Percentiles rank a stretch among this genome's conserved stretches.
Evolutionary conservation across 148 eudicot species (phyloP).

Genomic region (Diospyros kaki): DNA sequence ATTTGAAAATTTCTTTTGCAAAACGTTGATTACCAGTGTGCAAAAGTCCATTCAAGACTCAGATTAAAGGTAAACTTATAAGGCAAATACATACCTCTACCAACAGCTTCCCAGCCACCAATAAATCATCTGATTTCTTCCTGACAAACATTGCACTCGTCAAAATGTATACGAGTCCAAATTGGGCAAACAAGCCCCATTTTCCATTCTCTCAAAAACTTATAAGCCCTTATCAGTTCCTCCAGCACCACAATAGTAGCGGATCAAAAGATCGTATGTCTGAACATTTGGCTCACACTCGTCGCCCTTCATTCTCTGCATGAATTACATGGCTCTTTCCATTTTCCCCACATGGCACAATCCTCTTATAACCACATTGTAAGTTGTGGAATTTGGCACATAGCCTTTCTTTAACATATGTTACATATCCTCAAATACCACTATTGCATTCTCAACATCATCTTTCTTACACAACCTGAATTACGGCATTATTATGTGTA

Average conservation of each 20-base stretch:
- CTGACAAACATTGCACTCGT: slow-evolving; percentile 74
- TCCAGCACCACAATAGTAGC: slow-evolving; percentile 75
- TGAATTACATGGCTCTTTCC: slow-evolving; percentile 59
- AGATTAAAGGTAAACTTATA: slow-evolving; percentile 61
- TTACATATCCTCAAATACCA: slow-evolving; percentile 64
- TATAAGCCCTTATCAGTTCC: slow-evolving; percentile 78
- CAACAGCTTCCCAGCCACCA: slow-evolving; percentile 78
- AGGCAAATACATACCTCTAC: slow-evolving; percentile 66
- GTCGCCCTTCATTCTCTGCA: slow-evolving; percentile 66
- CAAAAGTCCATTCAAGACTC: slow-evolving; percentile 77
- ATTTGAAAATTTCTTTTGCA: slow-evolving; percentile 71
- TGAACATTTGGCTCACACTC: slow-evolving; percentile 79
- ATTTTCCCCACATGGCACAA: slow-evolving; percentile 66
- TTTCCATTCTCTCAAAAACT: slow-evolving; percentile 59
- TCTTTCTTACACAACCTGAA: slow-evolving; percentile 93
- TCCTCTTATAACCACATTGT: slow-evolving; percentile 75
- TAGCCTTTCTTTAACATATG: slow-evolving; percentile 81
- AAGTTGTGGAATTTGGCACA: slow-evolving; percentile 66
- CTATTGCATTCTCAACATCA: slow-evolving; percentile 56
- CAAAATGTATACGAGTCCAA: slow-evolving; percentile 81
- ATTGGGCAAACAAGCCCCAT: slow-evolving; percentile 75
- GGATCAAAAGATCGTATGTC: slow-evolving; percentile 69
- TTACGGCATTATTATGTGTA: slow-evolving; percentile 69
- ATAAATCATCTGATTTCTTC: slow-evolving; percentile 73
- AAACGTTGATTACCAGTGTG: slow-evolving; percentile 87